A percentile compares a stretch with the other conserved stretches of the same genome.
Evolutionary conservation across 148 eudicot species (phyloP).

Genomic region (Simmondsia chinensis): DNA sequence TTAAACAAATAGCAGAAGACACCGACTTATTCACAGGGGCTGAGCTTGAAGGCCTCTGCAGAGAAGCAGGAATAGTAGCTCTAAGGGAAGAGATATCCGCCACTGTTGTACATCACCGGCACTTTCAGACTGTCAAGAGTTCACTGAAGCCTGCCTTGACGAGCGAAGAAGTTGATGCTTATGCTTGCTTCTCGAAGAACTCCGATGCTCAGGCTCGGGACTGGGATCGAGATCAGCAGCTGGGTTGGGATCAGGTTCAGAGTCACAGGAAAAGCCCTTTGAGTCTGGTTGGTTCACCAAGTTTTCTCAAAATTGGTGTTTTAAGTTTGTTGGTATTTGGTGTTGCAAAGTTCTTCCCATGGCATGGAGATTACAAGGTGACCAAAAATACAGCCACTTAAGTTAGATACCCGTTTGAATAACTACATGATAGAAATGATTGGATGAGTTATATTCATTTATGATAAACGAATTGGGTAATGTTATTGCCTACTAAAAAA

Average conservation of each 20-base stretch:
- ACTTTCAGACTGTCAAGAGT: slow-evolving; percentile 47
- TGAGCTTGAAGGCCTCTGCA: slow-evolving; percentile 78
- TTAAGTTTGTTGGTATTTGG: slow-evolving; percentile 26
- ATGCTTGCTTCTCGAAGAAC: slow-evolving; percentile 47
- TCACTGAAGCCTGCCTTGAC: slow-evolving; percentile 62
- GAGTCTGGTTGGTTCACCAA: slow-evolving; percentile 13
- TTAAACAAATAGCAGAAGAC: slow-evolving; percentile 60
- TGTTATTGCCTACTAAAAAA: too few relatives aligned
- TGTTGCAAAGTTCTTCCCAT: slow-evolving; percentile 22
- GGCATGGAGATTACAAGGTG: slow-evolving; percentile 5
- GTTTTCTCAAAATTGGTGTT: slow-evolving; percentile 24
- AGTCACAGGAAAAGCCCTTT: slow-evolving; percentile 1
- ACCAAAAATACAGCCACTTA: slow-evolving; percentile 20
- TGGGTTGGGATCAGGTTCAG: slow-evolving; percentile 9
- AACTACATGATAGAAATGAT: too few relatives aligned
- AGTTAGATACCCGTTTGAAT: too few relatives aligned
- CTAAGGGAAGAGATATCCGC: slow-evolving; percentile 91
- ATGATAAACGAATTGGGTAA: too few relatives aligned
- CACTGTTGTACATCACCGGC: slow-evolving; percentile 42
- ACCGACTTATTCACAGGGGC: slow-evolving; percentile 93
- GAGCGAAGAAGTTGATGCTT: slow-evolving; percentile 36
- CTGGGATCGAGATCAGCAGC: too few relatives aligned
- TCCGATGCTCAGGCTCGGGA: slow-evolving; percentile 14
- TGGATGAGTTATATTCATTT: too few relatives aligned
- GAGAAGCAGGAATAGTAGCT: slow-evolving; percentile 82